phyloP scores from a whole-genome alignment of 306 rosid genomes.

The Cucumis cinereus region DNA sequence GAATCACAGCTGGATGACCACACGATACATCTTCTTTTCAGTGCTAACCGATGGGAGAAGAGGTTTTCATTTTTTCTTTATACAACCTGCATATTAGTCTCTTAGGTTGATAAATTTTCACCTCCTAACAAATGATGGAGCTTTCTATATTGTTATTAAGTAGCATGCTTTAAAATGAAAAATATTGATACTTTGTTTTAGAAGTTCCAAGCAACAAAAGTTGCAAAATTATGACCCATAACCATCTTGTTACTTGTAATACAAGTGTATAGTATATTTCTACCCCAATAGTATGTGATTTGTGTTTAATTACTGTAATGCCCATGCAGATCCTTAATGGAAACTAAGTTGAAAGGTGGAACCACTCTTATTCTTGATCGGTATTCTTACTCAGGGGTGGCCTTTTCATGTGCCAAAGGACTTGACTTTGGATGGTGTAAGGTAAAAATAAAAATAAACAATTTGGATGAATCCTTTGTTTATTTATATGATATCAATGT shows the following conservation, averaged over 20 bases:
- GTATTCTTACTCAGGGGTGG: slow-evolving; percentile 94
- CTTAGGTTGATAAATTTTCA: neutral
- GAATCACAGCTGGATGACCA: slow-evolving; percentile 78
- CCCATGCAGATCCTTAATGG: slow-evolving; percentile 65
- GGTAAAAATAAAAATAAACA: slow-evolving; percentile 23
- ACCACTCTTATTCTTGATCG: slow-evolving; percentile 87
- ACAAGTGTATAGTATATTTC: neutral
- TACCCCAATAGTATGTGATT: neutral
- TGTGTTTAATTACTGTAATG: slow-evolving; percentile 3
- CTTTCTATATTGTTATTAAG: neutral
- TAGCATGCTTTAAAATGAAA: neutral
- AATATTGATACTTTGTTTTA: neutral
- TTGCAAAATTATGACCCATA: neutral
- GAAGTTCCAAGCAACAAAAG: neutral
- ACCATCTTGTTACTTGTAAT: neutral
- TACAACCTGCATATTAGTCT: neutral
- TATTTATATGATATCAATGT: neutral
- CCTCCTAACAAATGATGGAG: neutral
- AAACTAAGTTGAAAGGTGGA: slow-evolving; percentile 65
- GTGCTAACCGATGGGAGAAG: slow-evolving; percentile 97
- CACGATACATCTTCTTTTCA: slow-evolving; percentile 80
- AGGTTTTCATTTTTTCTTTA: slow-evolving; percentile 31
- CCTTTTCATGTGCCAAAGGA: slow-evolving; percentile 91
- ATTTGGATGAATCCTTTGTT: neutral
- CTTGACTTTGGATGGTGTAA: slow-evolving; percentile 81